phyloP scores from a whole-genome alignment of 805 yeast genomes.

The Kodamaea laetipori region DNA sequence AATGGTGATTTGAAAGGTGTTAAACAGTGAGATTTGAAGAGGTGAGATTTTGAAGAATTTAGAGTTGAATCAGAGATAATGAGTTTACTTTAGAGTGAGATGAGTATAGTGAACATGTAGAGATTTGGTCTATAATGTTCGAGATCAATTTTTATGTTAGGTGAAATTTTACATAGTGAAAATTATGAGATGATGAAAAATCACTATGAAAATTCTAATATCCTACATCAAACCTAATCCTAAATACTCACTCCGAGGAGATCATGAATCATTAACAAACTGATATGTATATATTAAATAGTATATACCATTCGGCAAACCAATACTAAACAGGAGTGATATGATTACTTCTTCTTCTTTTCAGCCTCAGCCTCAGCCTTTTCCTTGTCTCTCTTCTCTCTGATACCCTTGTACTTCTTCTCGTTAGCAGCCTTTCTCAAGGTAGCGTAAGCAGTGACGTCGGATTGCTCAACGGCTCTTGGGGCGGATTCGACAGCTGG shows the following conservation, averaged over 20 bases:
- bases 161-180: too few species aligned
- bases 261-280: neutral
- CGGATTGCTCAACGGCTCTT: slow-evolving; percentile 83
- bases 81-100: too few species aligned
- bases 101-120: too few species aligned
- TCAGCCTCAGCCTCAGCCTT: slow-evolving; percentile 99
- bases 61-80: too few species aligned
- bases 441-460: slow-evolving; percentile 82
- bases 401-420: slow-evolving; percentile 91
- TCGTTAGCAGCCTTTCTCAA: slow-evolving; percentile 94
- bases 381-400: slow-evolving; percentile 96
- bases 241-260: too few species aligned
- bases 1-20: neutral
- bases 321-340: slow-evolving; percentile 12
- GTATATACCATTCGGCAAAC: slow-evolving; percentile 10
- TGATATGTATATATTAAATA: slow-evolving; percentile 13
- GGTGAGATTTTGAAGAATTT: too few species aligned
- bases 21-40: too few species aligned
- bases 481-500: slow-evolving; percentile 70
- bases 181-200: too few species aligned
- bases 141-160: too few species aligned
- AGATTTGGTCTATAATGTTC: too few species aligned
- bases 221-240: too few species aligned
- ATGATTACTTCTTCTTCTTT: slow-evolving; percentile 80
- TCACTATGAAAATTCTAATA: too few species aligned